Base-by-base conservation (phyloP, 2,329 filamentous ascomycete species). In the Cordyceps fumosorosea region DNA sequence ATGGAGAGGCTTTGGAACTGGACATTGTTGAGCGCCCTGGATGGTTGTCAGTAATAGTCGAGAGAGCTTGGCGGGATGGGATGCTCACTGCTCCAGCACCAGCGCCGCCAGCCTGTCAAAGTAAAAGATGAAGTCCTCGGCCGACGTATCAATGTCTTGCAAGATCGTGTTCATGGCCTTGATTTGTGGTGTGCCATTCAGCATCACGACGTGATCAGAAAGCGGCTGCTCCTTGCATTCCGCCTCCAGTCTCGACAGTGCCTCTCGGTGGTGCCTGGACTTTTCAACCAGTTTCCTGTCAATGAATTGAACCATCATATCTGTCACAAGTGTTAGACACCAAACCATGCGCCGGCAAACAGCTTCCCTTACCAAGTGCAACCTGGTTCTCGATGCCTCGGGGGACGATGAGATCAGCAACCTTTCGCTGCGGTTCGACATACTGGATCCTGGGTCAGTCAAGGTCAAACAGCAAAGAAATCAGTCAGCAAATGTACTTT, bases 51-150 rank as follows among this genome's bases (percentile, higher is more conserved):
- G n/a, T 47, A 60, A 37, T 3, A 2, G 6, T n/a, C 7, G 18
- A 10, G 24, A 22, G 24, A 3, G n/a, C 3, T 7, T 3, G 26
- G 16, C 5, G 18, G 6, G 8, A 20, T 6, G 12, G 1, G 24
- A 14, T 26, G 76, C 82, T 64, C 75, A 88, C 84, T 86, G 79
- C 74, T 98, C 93, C 53, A 98, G 84, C 29, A 98, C 80, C 58
- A 97, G 80, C n/a, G 89, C 86, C 2, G 90, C 86, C 44, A 98
- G 80, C 44, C 95, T 85, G 75, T 99, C 92, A 74, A 98, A 97
- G 76, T 98, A 98, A 76, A 98, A 98, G 65, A 96, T 91, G 72
- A 97, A 98, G 68, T 98, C 93, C 71, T 96, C 93, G 48, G 90
- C 84, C 7, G 83, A 80, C 0, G 91, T 93, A 54, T 87, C 83